Conservation (phyloP, 2,329 filamentous ascomycete species). For the Fusarium sublunatum region DNA sequence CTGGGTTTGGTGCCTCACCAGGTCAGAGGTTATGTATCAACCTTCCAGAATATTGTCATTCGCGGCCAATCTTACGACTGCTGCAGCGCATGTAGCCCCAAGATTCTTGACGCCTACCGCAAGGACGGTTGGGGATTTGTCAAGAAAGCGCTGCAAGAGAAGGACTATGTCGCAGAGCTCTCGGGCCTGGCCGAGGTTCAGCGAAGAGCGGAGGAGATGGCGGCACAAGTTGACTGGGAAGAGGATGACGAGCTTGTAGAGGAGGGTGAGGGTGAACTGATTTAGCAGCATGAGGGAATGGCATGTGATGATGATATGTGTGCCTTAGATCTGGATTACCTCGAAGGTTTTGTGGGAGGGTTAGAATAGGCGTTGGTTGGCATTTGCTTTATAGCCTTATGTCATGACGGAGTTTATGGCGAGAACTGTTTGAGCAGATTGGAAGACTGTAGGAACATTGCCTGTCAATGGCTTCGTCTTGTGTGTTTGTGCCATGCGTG, state of each 20-base stretch:
- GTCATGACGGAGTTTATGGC: slow-evolving; percentile 7
- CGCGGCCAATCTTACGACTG: slow-evolving; percentile 80
- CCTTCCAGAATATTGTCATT: slow-evolving; percentile 79
- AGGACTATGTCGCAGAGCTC: slow-evolving; percentile 81
- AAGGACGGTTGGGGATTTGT: slow-evolving; percentile 80
- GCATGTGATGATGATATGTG: background rate
- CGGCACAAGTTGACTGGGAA: slow-evolving; percentile 69
- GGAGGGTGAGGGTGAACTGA: slow-evolving; percentile 29
- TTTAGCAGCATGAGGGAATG: slow-evolving; percentile 15
- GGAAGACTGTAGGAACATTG: background rate
- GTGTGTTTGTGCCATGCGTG: background rate
- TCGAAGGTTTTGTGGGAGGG: slow-evolving; percentile 4
- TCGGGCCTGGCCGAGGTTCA: slow-evolving; percentile 80
- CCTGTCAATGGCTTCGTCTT: background rate
- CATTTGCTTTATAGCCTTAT: background rate
- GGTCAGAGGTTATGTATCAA: slow-evolving; percentile 80
- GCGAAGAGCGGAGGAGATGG: slow-evolving; percentile 64
- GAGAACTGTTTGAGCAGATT: background rate
- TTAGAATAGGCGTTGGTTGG: slow-evolving; percentile 22
- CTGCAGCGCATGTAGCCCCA: slow-evolving; percentile 82
- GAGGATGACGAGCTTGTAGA: slow-evolving; percentile 61
- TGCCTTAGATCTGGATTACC: slow-evolving; percentile 17
- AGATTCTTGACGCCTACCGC: slow-evolving; percentile 75
- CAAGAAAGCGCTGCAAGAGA: slow-evolving; percentile 77
- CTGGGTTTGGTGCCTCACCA: slow-evolving; percentile 81